Percentiles rank a stretch among this genome's conserved stretches.
phyloP scores from a whole-genome alignment of 306 rosid genomes.

The Albizia julibrissin region DNA sequence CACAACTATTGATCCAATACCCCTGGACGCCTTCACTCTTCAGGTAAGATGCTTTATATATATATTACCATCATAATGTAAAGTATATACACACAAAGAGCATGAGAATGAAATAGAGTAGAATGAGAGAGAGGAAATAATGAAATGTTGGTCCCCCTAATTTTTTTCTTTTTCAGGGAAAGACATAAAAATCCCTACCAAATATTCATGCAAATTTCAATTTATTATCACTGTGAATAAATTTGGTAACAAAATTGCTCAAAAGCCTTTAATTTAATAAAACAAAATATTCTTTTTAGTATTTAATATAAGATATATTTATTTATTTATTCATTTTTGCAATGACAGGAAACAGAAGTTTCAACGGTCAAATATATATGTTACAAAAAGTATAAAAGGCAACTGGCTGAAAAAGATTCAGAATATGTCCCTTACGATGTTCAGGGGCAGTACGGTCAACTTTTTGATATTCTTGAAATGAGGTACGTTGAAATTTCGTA shows the following conservation, averaged over 20 bases:
- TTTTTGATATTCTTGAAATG: constrained; percentile 68
- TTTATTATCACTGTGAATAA: no score
- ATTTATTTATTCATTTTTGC: background rate
- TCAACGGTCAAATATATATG: constrained; percentile 81
- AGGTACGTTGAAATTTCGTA: constrained; percentile 50
- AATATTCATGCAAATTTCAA: no score
- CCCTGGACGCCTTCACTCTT: constrained; percentile 84
- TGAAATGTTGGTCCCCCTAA: no score
- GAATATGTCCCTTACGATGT: constrained; percentile 73
- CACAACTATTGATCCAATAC: constrained; percentile 83
- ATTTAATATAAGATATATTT: constrained; percentile 19
- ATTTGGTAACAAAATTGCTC: no score
- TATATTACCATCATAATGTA: background rate
- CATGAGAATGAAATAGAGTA: no score
- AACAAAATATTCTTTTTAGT: background rate
- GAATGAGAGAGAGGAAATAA: no score
- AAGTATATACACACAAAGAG: no score
- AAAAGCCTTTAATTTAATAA: no score
- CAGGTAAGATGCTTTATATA: constrained; percentile 63
- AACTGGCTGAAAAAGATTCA: constrained; percentile 72
- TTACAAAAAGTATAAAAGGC: constrained; percentile 64
- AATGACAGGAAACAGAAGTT: constrained; percentile 80
- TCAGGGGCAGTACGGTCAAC: constrained; percentile 68
- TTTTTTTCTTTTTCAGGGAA: no score
- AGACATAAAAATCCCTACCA: no score